Evolutionary conservation across 2,329 filamentous ascomycete species (phyloP).

Genomic region (Aplosporella prunicola): DNA sequence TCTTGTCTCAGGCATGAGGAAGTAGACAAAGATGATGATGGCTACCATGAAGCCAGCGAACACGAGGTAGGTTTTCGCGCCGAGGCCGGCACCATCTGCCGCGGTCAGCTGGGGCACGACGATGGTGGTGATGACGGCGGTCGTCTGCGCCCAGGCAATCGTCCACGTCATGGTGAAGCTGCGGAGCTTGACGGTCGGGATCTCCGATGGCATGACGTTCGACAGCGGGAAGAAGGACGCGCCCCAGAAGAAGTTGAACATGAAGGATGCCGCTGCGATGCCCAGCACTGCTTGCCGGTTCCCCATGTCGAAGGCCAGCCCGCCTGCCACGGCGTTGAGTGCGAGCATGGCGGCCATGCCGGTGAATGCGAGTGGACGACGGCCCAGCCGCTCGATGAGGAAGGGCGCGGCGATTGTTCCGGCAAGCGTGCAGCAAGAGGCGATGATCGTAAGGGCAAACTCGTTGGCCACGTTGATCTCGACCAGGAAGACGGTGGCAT

Average conservation of each 20-base stretch:
- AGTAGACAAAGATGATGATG: conserved; percentile 37
- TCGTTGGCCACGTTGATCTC: conserved; percentile 73
- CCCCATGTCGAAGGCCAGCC: not conserved
- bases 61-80: conserved; percentile 27
- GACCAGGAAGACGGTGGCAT: conserved; percentile 61
- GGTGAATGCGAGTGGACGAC: conserved; percentile 40
- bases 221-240: conserved; percentile 5
- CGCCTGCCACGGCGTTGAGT: conserved; percentile 2
- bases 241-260: conserved; percentile 8
- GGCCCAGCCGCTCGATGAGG: conserved; percentile 56
- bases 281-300: not conserved
- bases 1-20: conserved; percentile 36
- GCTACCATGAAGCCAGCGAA: conserved; percentile 40
- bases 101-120: conserved; percentile 1
- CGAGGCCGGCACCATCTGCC: not conserved
- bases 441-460: conserved; percentile 51
- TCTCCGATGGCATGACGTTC: conserved; percentile 7
- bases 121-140: conserved; percentile 7
- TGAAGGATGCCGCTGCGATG: conserved; percentile 3
- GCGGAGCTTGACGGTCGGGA: conserved; percentile 7
- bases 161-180: conserved; percentile 6
- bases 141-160: conserved; percentile 6
- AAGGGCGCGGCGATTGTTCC: conserved; percentile 49
- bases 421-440: conserved; percentile 27
- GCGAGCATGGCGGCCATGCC: conserved; percentile 25